phyloP scores from a whole-genome alignment of 2,329 filamentous ascomycete species.

The Clonostachys rosea region DNA sequence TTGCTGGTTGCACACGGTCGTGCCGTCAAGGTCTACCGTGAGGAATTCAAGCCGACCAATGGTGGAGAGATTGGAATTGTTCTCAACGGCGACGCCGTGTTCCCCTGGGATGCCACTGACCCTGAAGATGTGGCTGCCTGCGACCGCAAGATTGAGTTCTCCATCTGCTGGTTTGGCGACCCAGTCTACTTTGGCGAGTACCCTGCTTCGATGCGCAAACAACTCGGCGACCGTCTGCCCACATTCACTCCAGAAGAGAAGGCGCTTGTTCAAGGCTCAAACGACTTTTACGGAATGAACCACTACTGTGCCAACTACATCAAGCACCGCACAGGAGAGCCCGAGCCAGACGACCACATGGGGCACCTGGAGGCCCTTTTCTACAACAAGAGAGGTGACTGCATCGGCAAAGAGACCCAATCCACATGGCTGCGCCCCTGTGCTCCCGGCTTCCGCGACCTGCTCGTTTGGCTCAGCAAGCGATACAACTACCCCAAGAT shows the following conservation, averaged over 20 bases:
- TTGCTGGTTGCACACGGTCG: constrained; percentile 74
- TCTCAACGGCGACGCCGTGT: constrained; percentile 77
- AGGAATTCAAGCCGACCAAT: constrained; percentile 70
- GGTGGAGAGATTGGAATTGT: constrained; percentile 83
- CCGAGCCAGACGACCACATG: constrained; percentile 62
- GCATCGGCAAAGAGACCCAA: constrained; percentile 78
- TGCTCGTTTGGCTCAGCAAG: constrained; percentile 73
- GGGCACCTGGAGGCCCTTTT: constrained; percentile 73
- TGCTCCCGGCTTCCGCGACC: constrained; percentile 69
- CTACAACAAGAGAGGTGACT: constrained; percentile 66
- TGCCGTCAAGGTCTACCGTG: constrained; percentile 77
- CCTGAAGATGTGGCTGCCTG: constrained; percentile 71
- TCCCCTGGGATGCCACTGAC: constrained; percentile 78
- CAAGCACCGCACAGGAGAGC: constrained; percentile 60
- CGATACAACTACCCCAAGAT: constrained; percentile 74
- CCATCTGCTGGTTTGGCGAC: constrained; percentile 85
- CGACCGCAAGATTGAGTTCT: constrained; percentile 79
- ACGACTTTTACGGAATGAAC: constrained; percentile 95
- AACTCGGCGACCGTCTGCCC: constrained; percentile 75
- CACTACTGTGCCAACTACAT: constrained; percentile 89
- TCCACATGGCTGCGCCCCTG: constrained; percentile 76
- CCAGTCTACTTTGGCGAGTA: constrained; percentile 83
- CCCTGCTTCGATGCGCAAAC: constrained; percentile 76
- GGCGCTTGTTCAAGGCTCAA: constrained; percentile 74
- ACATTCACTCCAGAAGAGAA: constrained; percentile 68